Evolutionary conservation across 805 yeast genomes (phyloP).

Genomic region (Kluyveromyces lactis): DNA sequence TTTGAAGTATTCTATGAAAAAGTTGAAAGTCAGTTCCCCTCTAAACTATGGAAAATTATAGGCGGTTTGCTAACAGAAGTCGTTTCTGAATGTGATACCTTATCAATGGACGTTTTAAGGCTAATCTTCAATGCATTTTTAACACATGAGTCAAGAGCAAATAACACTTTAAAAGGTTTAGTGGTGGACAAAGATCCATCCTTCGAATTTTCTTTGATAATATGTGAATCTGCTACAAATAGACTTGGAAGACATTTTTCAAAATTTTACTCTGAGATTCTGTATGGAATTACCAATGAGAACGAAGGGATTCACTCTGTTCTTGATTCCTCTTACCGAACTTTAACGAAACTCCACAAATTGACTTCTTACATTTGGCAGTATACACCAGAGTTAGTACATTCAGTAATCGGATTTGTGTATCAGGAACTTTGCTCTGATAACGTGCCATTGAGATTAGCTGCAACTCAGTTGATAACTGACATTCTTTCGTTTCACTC

Average conservation of each 20-base stretch:
- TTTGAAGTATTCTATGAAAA: conserved; percentile 58
- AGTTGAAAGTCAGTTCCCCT: conserved; percentile 36
- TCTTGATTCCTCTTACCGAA: conserved; percentile 24
- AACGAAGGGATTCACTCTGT: conserved; percentile 9
- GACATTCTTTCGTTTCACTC: conserved; percentile 45
- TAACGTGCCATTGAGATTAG: conserved; percentile 47
- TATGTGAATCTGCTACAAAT: conserved; percentile 65
- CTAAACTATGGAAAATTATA: conserved; percentile 50
- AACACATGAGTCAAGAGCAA: conserved; percentile 19
- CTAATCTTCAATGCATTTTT: conserved; percentile 59
- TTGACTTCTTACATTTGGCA: conserved; percentile 66
- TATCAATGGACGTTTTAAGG: conserved; percentile 54
- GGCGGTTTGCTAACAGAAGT: conserved; percentile 70
- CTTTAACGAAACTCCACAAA: conserved; percentile 52
- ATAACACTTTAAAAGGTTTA: conserved; percentile 24
- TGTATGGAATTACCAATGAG: conserved; percentile 41
- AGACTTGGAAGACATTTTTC: conserved; percentile 69
- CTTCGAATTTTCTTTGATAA: conserved; percentile 52
- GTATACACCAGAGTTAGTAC: conserved; percentile 63
- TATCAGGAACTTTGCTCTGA: conserved; percentile 76
- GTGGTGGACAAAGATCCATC: conserved; percentile 40
- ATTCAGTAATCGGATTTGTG: conserved; percentile 67
- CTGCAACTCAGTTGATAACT: conserved; percentile 72
- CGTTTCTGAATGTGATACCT: conserved; percentile 57
- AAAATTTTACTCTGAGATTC: conserved; percentile 68